Evolutionary conservation across 1,284 basidiomycete species (phyloP), one percentile per base, ranked within the genome.

Genomic region (Malassezia sp.): DNA sequence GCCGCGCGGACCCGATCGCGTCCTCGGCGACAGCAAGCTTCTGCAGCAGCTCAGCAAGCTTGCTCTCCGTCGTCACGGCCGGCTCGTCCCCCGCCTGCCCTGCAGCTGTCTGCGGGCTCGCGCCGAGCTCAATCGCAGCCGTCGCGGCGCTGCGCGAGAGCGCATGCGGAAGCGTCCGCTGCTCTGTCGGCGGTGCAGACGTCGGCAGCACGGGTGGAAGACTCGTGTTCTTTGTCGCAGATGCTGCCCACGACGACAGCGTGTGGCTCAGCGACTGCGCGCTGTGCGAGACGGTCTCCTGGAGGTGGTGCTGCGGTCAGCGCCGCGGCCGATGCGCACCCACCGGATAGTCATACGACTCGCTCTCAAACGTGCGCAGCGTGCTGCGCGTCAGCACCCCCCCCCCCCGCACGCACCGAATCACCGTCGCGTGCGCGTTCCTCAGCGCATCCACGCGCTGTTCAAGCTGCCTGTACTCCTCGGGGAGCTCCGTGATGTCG

Each of bases 401-500:
- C n/a, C n/a, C n/a, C n/a, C n/a, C n/a, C n/a, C 46, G 52, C 23
- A 52, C 57, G 24, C 54, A 56, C 81, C 84, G 93, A 71, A 93
- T 78, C 35, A 97, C 61, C 20, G 78, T 73, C 48, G 82, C 71
- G 71, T 96, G 90, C 44, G 70, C 67, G 23, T 77, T 74, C 61
- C 83, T 81, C 42, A 97, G 79, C 27, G 86, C 86, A 73, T 97
- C 93, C 30, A 97, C 91, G 45, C 89, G 82, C 37, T 82, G 76
- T 73, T 97, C 91, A 60, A 97, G 80, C 66, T 90, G 85, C 71
- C 83, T 89, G 79, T 97, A 97, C 72, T 97, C 90, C 54, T 85
- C 45, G 33, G 54, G 56, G 27, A 45, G 38, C 73, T 96, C 91
- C 15, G 91, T 97, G 67, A 97, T 91, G 61, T 91, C 90, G 12